These are phyloP conservation scores for Hypoxylon rickii DNA, from an alignment of 495 filamentous ascomycete species.

Conservation along the genomic window DNA sequence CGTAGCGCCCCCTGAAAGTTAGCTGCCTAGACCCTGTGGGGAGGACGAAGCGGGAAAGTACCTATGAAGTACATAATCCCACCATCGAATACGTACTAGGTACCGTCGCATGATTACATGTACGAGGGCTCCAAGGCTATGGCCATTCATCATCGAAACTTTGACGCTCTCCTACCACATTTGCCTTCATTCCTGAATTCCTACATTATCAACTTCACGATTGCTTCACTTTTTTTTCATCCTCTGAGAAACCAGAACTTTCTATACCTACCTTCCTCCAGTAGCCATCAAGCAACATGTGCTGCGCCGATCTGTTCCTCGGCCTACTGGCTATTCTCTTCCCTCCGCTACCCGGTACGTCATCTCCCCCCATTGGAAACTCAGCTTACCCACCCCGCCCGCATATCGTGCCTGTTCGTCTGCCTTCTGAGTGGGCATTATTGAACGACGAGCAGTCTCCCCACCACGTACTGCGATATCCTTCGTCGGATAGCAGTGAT, in stretches of 20 bases:
- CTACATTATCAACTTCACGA: too few relatives aligned
- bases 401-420: constrained; percentile 10
- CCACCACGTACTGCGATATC: constrained; percentile 5
- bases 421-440: constrained; percentile 19
- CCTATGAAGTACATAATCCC: too few relatives aligned
- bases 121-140: too few relatives aligned
- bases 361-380: constrained; percentile 14
- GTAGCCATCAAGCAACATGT: constrained; percentile 33
- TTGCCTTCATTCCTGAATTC: background rate
- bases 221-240: too few relatives aligned
- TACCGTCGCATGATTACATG: too few relatives aligned
- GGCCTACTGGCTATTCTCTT: constrained; percentile 88
- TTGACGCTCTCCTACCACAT: background rate
- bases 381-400: constrained; percentile 7
- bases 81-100: too few relatives aligned
- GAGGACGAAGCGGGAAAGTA: background rate
- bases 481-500: too few relatives aligned
- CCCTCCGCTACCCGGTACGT: constrained; percentile 86
- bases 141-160: background rate
- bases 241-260: too few relatives aligned
- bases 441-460: constrained; percentile 4
- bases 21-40: background rate
- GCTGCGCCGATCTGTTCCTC: constrained; percentile 84
- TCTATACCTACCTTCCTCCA: background rate
- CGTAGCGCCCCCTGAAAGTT: background rate